Conservation (phyloP, 2,329 filamentous ascomycete genomes). For the Phoma herbarum region DNA sequence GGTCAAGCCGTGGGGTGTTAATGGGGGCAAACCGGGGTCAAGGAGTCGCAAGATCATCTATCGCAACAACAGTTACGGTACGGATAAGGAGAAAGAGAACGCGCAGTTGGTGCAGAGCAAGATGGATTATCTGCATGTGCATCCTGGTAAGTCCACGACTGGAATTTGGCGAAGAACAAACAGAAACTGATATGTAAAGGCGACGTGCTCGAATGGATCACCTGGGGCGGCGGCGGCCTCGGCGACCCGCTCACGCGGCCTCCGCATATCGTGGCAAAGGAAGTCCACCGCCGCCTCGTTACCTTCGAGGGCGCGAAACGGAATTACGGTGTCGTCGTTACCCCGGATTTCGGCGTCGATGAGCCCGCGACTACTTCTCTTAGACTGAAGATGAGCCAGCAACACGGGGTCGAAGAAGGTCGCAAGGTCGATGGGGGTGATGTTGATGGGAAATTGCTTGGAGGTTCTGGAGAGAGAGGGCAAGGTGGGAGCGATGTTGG, state of each 20-base stretch:
- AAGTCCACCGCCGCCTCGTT: conserved; percentile 58
- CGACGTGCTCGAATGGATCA: conserved; percentile 61
- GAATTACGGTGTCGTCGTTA: conserved; percentile 59
- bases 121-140: conserved; percentile 58
- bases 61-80: conserved; percentile 51
- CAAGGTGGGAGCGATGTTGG: conserved; percentile 24
- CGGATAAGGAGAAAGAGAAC: conserved; percentile 45
- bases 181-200: conserved; percentile 31
- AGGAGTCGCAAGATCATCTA: conserved; percentile 57
- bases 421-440: too few relatives aligned
- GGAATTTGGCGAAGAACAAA: too few relatives aligned
- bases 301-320: conserved; percentile 53
- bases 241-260: conserved; percentile 58
- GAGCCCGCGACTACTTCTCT: conserved; percentile 49
- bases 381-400: conserved; percentile 40
- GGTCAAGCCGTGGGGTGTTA: conserved; percentile 60
- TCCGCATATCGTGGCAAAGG: conserved; percentile 55
- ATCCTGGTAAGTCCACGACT: conserved; percentile 43
- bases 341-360: conserved; percentile 51
- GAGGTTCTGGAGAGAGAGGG: not conserved
- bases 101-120: conserved; percentile 55
- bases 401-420: not conserved
- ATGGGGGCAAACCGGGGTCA: conserved; percentile 57
- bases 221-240: conserved; percentile 61
- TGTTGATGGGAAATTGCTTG: not conserved